Percentiles rank a stretch among this genome's conserved stretches.
Conservation (phyloP, 176 grass and related monocot genomes). For the Themeda triandra region DNA sequence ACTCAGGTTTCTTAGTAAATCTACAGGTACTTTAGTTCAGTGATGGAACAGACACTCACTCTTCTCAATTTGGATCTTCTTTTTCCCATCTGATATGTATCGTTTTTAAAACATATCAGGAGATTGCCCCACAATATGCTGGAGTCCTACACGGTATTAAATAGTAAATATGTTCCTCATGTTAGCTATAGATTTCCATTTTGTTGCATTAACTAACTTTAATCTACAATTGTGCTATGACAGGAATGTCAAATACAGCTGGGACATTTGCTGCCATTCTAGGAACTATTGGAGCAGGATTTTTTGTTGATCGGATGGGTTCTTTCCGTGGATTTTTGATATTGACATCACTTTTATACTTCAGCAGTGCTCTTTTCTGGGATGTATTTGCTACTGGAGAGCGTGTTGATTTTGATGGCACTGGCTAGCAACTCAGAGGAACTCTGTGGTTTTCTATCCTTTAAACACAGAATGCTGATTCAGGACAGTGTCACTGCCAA, state of each 20-base stretch:
- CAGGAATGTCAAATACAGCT: slow-evolving; percentile 95
- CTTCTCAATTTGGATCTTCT: not conserved
- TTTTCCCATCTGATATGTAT: slow-evolving; percentile 22
- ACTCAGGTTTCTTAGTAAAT: slow-evolving; percentile 97
- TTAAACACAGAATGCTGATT: slow-evolving; percentile 25
- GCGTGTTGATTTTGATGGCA: slow-evolving; percentile 69
- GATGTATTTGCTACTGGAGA: slow-evolving; percentile 90
- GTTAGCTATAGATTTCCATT: slow-evolving; percentile 14
- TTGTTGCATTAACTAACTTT: not conserved
- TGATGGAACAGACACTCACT: not conserved
- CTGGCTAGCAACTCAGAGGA: slow-evolving; percentile 10
- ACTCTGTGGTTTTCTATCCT: not conserved
- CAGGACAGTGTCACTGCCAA: not conserved
- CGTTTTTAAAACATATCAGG: slow-evolving; percentile 48
- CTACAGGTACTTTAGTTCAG: slow-evolving; percentile 55
- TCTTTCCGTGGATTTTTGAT: slow-evolving; percentile 88
- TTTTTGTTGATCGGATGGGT: slow-evolving; percentile 94
- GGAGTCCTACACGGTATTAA: slow-evolving; percentile 83
- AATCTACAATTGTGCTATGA: slow-evolving; percentile 18
- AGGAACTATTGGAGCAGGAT: slow-evolving; percentile 93
- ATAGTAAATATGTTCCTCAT: slow-evolving; percentile 34
- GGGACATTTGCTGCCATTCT: slow-evolving; percentile 92
- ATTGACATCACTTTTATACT: slow-evolving; percentile 81
- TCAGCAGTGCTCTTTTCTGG: slow-evolving; percentile 85
- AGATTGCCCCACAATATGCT: slow-evolving; percentile 89